A percentile compares a stretch with the other conserved stretches of the same genome.
Evolutionary conservation across 176 grass and related monocot species (phyloP).

Genomic region (Dactylis glomerata): DNA sequence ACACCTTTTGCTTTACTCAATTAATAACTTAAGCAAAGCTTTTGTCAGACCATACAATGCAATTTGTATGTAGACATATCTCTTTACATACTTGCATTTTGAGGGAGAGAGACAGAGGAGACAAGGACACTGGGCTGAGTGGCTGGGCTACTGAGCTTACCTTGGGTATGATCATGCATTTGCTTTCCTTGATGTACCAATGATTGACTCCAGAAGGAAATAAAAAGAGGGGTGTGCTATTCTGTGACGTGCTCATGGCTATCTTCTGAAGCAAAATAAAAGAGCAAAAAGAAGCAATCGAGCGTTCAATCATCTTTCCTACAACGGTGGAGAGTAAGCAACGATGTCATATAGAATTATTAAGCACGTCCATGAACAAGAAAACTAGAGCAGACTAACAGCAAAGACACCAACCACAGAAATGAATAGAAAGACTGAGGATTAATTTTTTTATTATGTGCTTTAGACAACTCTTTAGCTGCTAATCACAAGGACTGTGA

Average conservation of each 20-base stretch:
- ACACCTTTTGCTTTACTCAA: slow-evolving; percentile 8
- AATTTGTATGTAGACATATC: slow-evolving; percentile 22
- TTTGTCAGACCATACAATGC: neutral
- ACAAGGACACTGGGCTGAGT: slow-evolving; percentile 17
- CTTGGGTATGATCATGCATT: slow-evolving; percentile 18
- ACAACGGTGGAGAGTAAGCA: slow-evolving; percentile 41
- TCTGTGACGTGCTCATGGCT: slow-evolving; percentile 16
- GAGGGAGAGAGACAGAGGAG: slow-evolving; percentile 18
- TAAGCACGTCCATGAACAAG: slow-evolving; percentile 17
- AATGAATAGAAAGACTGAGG: neutral
- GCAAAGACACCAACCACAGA: slow-evolving; percentile 8
- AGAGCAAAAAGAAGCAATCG: neutral
- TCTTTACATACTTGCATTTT: slow-evolving; percentile 12
- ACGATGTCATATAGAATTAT: neutral
- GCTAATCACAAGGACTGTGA: slow-evolving; percentile 16
- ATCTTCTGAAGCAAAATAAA: slow-evolving; percentile 45
- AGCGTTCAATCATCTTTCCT: slow-evolving; percentile 41
- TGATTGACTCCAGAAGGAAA: slow-evolving; percentile 35
- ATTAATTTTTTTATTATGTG: neutral
- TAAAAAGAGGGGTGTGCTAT: slow-evolving; percentile 15
- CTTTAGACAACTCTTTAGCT: neutral
- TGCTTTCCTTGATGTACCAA: slow-evolving; percentile 33
- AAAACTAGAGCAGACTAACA: neutral
- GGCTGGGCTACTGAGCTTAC: slow-evolving; percentile 13
- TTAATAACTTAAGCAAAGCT: slow-evolving; percentile 16